Evolutionary conservation across 2,329 filamentous ascomycete species (phyloP), one percentile per base, ranked within the genome.

Genomic region (Apiospora marii): DNA sequence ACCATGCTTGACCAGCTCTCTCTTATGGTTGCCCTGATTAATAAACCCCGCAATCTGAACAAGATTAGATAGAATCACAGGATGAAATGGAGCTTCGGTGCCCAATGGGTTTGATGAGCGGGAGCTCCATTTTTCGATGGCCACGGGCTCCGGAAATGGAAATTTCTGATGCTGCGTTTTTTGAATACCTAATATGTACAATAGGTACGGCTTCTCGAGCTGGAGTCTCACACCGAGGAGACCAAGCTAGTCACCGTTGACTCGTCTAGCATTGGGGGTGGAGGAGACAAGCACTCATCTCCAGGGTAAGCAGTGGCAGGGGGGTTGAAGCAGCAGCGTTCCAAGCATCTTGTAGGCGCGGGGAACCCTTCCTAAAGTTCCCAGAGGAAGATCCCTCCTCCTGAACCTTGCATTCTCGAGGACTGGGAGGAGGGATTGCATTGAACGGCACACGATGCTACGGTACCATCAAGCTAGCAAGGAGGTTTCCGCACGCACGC

Each of bases 311-410:
- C 13, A n/a, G 53, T 61, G 30, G 34, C 22, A 41, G 30, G 34
- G 58, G 58, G 10, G 10, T 1, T 8, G 37, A n/a, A 41, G 58
- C 22, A 34, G 51, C 34, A 51, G 53, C 58, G 58, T 64, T 64
- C 58, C 58, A 64, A 64, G 41, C 58, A 64, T 64, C 58, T 64
- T 22, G 58, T 64, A n/a, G 58, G 58, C 58, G 58, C 58, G 58
- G 58, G 58, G 58, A 64, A 64, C 58, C 58, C 58, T 64, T 64
- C 58, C 58, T 64, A 22, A 41, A 64, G 58, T 41, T 64, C 58
- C 58, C 58, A 64, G 58, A 64, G 58, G 58, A 37, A 64, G 58
- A 64, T 64, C 58, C 58, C 41, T n/a, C 58, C 19, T 41, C 58
- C 58, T 64, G 58, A 64, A 64, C 58, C 58, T 64, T 64, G 58